Evolutionary conservation across 2,329 filamentous ascomycete genomes (phyloP).

Genomic region (Alternaria gaisen): DNA sequence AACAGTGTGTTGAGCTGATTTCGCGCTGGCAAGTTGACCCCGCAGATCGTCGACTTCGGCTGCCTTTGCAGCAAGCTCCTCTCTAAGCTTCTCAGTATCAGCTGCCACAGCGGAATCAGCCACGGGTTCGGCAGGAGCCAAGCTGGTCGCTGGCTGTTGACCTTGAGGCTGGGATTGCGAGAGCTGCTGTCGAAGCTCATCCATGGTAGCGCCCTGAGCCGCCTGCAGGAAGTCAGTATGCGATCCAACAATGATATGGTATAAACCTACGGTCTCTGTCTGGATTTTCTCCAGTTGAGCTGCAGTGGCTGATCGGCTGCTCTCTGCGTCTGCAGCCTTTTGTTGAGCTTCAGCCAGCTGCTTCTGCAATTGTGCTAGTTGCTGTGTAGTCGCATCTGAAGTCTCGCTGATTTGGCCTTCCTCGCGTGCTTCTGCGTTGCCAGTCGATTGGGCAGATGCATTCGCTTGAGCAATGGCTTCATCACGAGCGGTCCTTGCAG

Average conservation of each 20-base stretch:
- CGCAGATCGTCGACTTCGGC: slow-evolving; percentile 58
- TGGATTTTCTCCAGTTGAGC: slow-evolving; percentile 67
- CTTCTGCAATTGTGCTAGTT: slow-evolving; percentile 49
- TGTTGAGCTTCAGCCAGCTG: slow-evolving; percentile 47
- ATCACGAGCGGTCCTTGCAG: slow-evolving; percentile 70
- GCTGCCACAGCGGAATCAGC: slow-evolving; percentile 20
- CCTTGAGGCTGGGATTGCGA: slow-evolving; percentile 37
- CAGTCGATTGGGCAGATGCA: slow-evolving; percentile 53
- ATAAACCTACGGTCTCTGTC: slow-evolving; percentile 59
- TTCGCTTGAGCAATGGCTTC: slow-evolving; percentile 61
- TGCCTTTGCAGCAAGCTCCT: slow-evolving; percentile 55
- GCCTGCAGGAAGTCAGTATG: slow-evolving; percentile 36
- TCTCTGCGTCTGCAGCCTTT: slow-evolving; percentile 40
- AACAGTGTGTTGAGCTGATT: slow-evolving; percentile 8
- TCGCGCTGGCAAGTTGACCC: slow-evolving; percentile 43
- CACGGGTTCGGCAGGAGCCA: slow-evolving; percentile 9
- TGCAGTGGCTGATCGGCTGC: slow-evolving; percentile 50
- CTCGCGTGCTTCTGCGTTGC: slow-evolving; percentile 51
- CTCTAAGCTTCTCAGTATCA: slow-evolving; percentile 30
- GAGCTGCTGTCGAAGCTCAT: slow-evolving; percentile 46
- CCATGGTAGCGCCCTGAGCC: slow-evolving; percentile 53
- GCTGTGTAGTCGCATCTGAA: slow-evolving; percentile 35
- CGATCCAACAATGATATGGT: background rate
- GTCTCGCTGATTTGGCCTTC: slow-evolving; percentile 57
- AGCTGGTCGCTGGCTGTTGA: slow-evolving; percentile 20